phyloP scores from a whole-genome alignment of 2,329 filamentous ascomycete species.

The Diaporthe ampelina region DNA sequence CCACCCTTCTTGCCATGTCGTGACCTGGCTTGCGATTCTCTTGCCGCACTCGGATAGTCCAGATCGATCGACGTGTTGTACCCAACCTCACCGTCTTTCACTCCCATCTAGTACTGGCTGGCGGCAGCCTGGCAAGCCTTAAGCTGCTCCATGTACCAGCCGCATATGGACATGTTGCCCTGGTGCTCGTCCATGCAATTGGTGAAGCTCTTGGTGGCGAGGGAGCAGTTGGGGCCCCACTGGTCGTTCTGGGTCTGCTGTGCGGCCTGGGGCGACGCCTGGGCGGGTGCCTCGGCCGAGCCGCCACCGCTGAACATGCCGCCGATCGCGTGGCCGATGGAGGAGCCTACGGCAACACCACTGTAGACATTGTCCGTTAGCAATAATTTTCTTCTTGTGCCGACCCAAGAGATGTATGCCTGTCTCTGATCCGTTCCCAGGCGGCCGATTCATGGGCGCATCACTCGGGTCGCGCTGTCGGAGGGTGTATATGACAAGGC shows the following conservation, averaged over 20 bases:
- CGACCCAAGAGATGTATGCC: not conserved
- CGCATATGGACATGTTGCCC: conserved; percentile 95
- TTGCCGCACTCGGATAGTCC: not conserved
- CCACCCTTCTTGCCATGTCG: not conserved
- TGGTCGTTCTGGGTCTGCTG: conserved; percentile 68
- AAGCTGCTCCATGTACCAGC: conserved; percentile 98
- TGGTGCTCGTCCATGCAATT: conserved; percentile 96
- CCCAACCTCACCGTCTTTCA: conserved; percentile 7
- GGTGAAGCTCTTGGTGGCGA: conserved; percentile 87
- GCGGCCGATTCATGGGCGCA: not conserved
- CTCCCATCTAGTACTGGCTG: conserved; percentile 72
- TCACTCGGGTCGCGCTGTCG: not conserved
- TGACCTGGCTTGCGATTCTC: not conserved
- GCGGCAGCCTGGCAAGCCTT: conserved; percentile 88
- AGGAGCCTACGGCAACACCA: conserved; percentile 95
- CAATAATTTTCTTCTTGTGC: not conserved
- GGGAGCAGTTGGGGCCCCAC: conserved; percentile 78
- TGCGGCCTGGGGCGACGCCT: conserved; percentile 62
- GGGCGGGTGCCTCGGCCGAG: conserved; percentile 64
- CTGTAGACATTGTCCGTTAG: conserved; percentile 62
- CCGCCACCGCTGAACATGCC: conserved; percentile 86
- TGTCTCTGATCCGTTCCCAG: conserved; percentile 40
- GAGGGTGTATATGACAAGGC: not conserved
- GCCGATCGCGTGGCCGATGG: conserved; percentile 94
- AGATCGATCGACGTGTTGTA: not conserved